Evolutionary conservation across 768 basidiomycete species (phyloP), one percentile per base, ranked within the genome.

Genomic region (Gymnopilus junonius): DNA sequence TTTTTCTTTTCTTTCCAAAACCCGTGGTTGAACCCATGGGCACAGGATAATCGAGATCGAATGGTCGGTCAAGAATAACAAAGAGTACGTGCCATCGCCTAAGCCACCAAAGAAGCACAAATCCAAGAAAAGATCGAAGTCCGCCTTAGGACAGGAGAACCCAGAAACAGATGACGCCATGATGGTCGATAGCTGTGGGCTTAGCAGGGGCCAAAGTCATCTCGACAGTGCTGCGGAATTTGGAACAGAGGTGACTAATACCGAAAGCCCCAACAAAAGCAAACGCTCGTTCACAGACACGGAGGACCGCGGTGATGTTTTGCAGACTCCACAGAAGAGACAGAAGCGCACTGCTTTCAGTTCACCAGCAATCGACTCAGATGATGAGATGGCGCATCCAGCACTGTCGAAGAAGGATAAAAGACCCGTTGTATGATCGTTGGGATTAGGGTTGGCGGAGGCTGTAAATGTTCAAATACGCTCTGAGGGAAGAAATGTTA

Each of bases 31-130:
- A 61, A 63, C 65, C 67, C 74, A 73, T 74, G 74, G 71, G 68
- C 68, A 69, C 74, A 93, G 90, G 81, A 91, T 93, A 73, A 86
- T 92, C 76, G 91, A 92, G 76, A 88, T 93, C 70, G 90, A 92
- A 74, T 91, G 86, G 87, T 83, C 91, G 1, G 84, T 90, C 73
- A 86, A 86, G 76, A 83, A 91, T 67, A 77, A 82, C 62, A 82
- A 75, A 65, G 78, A 82, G 54, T 89, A 88, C 62, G 77, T 87
- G 29, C 86, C 89, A n/a, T 80, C 82, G 20, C 82, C 85, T 32
- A 87, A 83, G 75, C 83, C 75, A 37, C 67, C 73, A 8, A 75
- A 71, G 74, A 80, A 77, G 72, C 69, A 67, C 62, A 78, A 76
- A 71, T 72, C 73, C 65, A 74, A 72, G 71, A 78, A 75, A 73